Conservation (phyloP, 169 alveolate genomes). For the Babesia divergens region DNA sequence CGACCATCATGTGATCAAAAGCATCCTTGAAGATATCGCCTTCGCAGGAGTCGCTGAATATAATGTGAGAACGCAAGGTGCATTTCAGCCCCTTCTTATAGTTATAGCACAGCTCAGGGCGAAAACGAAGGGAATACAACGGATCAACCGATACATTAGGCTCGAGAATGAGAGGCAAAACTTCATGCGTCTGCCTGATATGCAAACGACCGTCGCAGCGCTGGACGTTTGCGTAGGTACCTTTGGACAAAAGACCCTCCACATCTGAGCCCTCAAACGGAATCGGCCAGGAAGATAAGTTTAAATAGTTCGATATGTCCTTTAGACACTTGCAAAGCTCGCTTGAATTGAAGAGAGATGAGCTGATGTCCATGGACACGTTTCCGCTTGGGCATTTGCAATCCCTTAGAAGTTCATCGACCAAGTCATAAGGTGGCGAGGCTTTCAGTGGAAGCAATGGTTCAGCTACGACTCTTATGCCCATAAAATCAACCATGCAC, state of each 20-base stretch:
- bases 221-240: constrained; percentile 51
- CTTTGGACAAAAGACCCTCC: constrained; percentile 15
- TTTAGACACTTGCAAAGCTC: constrained; percentile 48
- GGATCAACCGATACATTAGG: constrained; percentile 29
- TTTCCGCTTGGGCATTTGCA: background rate
- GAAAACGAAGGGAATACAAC: constrained; percentile 50
- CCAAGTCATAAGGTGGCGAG: constrained; percentile 25
- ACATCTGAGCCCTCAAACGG: constrained; percentile 72
- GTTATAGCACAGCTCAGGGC: constrained; percentile 48
- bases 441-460: constrained; percentile 66
- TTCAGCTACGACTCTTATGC: constrained; percentile 71
- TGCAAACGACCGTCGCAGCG: constrained; percentile 59
- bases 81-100: constrained; percentile 49
- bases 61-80: constrained; percentile 40
- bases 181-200: constrained; percentile 70
- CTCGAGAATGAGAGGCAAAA: constrained; percentile 68
- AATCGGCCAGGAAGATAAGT: constrained; percentile 63
- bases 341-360: constrained; percentile 43
- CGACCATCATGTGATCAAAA: constrained; percentile 44
- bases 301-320: constrained; percentile 44
- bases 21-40: constrained; percentile 52
- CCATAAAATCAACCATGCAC: constrained; percentile 71
- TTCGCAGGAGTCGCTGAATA: constrained; percentile 22
- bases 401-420: constrained; percentile 14
- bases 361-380: constrained; percentile 27